Conservation (phyloP, 257 asterid genomes). For the Gentiana macrophylla region DNA sequence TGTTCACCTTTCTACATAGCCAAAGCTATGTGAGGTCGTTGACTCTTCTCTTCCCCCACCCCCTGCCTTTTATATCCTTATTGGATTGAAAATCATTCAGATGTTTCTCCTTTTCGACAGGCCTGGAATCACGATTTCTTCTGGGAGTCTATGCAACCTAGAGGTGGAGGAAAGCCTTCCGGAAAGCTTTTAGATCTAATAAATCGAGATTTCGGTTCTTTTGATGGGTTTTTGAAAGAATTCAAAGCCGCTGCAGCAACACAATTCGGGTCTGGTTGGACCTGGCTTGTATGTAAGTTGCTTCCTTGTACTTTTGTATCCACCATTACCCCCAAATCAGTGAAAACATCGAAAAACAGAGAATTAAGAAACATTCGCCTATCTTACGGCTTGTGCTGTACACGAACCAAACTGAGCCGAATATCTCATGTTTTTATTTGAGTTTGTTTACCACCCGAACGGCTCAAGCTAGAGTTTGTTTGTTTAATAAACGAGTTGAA, state of each 20-base stretch:
- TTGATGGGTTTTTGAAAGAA: constrained; percentile 55
- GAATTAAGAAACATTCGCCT: neutral
- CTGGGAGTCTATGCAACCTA: constrained; percentile 94
- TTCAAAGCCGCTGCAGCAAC: constrained; percentile 86
- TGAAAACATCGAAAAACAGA: neutral
- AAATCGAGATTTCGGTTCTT: constrained; percentile 88
- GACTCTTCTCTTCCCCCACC: no score
- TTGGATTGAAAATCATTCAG: neutral
- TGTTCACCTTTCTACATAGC: no score
- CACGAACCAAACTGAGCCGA: no score
- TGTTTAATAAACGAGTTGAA: no score
- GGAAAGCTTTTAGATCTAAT: constrained; percentile 61
- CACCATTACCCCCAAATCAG: neutral
- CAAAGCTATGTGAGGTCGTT: no score
- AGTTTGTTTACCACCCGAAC: no score
- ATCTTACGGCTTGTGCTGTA: neutral
- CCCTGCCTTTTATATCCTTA: neutral
- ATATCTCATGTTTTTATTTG: no score
- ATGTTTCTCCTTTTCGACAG: constrained; percentile 21
- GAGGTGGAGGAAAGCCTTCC: constrained; percentile 89
- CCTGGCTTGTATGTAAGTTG: constrained; percentile 92
- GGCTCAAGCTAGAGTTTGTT: no score
- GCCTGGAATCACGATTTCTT: constrained; percentile 92
- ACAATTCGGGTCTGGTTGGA: constrained; percentile 98
- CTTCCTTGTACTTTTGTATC: neutral